Conservation (phyloP, 108 stramenopile genomes). For the Aureococcus anophagefferens region DNA sequence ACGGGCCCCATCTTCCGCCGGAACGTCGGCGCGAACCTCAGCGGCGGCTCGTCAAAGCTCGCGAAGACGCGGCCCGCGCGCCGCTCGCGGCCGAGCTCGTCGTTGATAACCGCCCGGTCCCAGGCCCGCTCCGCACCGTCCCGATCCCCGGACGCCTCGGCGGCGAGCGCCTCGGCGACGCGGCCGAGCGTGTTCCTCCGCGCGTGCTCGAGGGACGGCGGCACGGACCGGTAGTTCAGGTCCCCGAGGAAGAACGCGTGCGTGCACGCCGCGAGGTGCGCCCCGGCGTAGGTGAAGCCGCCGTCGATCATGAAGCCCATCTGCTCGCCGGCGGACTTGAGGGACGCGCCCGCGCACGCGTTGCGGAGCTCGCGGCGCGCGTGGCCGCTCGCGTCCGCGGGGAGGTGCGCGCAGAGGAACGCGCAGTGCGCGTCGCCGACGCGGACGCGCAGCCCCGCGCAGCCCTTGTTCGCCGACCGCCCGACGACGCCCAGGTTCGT, state of each 20-base stretch:
- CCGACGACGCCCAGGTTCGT: background rate
- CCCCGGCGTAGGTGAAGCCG: background rate
- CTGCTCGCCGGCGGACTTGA: background rate
- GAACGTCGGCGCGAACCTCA: background rate
- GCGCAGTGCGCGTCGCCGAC: background rate
- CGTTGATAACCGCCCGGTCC: background rate
- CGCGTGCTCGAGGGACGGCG: background rate
- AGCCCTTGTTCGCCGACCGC: constrained; percentile 7
- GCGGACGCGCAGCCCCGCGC: background rate
- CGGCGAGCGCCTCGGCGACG: background rate
- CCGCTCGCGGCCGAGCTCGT: background rate
- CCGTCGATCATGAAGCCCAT: background rate
- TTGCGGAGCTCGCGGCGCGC: background rate
- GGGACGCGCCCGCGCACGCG: background rate
- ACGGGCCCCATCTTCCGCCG: background rate
- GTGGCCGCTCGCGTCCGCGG: background rate
- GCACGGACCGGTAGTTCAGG: constrained; percentile 4
- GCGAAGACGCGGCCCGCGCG: background rate
- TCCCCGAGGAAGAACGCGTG: constrained; percentile 6
- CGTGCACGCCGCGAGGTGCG: background rate
- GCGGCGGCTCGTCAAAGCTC: background rate
- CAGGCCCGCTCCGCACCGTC: background rate
- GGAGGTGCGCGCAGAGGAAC: constrained; percentile 6
- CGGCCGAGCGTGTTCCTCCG: background rate
- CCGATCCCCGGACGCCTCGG: too few relatives aligned